Conservation (phyloP, 768 basidiomycete genomes). For the Rhizopogon vesiculosus region DNA sequence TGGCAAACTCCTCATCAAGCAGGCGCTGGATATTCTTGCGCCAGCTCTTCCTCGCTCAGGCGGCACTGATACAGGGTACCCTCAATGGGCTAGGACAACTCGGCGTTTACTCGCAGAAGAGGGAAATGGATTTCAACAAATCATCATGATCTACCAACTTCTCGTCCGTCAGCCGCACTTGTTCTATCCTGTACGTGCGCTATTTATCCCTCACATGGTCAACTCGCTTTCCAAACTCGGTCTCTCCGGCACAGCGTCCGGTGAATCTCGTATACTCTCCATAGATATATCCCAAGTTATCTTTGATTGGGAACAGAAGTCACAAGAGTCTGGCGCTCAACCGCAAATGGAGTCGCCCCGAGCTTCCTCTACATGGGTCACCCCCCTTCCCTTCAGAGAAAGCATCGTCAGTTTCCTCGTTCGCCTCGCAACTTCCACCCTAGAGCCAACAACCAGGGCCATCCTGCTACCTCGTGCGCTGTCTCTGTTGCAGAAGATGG, state of each 20-base stretch:
- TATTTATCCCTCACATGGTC: constrained; percentile 93
- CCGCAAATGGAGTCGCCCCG: constrained; percentile 15
- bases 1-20: constrained; percentile 67
- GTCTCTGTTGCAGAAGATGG: constrained; percentile 66
- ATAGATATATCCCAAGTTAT: constrained; percentile 91
- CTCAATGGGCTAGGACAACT: constrained; percentile 83
- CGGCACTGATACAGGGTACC: constrained; percentile 52
- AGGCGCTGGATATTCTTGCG: constrained; percentile 83
- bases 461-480: constrained; percentile 61
- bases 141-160: constrained; percentile 84
- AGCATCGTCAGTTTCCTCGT: constrained; percentile 94
- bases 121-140: constrained; percentile 60
- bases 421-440: constrained; percentile 73
- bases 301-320: constrained; percentile 87
- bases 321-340: constrained; percentile 22
- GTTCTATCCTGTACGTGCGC: constrained; percentile 88
- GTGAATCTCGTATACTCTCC: constrained; percentile 81
- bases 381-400: constrained; percentile 78
- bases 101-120: constrained; percentile 87
- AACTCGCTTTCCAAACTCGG: constrained; percentile 86
- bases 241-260: constrained; percentile 62
- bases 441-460: constrained; percentile 37
- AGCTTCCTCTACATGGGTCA: constrained; percentile 50
- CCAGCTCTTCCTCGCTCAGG: constrained; percentile 71
- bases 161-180: constrained; percentile 87